These are phyloP conservation scores for Pseudogymnoascus sp. DNA, from an alignment of 2,329 filamentous ascomycete genomes.

Conservation along the genomic window DNA sequence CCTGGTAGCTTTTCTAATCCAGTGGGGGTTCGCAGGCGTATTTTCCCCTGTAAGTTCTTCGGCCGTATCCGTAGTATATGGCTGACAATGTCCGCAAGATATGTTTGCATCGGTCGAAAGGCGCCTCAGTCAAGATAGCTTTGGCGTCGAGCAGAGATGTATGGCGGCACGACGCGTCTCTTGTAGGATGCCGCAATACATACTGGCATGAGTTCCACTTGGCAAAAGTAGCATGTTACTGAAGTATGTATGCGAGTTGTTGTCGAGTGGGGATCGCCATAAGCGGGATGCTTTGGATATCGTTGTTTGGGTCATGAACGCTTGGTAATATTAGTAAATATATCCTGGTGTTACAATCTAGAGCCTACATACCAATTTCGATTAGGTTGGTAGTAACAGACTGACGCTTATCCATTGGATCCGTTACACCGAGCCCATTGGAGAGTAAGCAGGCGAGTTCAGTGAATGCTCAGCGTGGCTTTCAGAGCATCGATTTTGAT, in stretches of 20 bases:
- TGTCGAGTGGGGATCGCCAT: background rate
- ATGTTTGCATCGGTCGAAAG: constrained; percentile 57
- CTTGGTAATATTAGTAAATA: constrained; percentile 7
- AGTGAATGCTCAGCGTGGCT: background rate
- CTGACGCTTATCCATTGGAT: constrained; percentile 82
- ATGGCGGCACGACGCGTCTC: background rate
- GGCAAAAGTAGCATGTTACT: background rate
- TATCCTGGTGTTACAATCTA: background rate
- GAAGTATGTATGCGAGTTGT: background rate
- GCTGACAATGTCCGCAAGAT: constrained; percentile 33
- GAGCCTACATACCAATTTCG: background rate
- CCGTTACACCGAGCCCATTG: constrained; percentile 86
- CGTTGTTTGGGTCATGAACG: background rate
- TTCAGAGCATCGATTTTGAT: background rate
- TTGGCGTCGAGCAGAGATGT: background rate
- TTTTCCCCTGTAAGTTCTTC: constrained; percentile 49
- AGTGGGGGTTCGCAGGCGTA: constrained; percentile 38
- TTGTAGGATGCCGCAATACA: background rate
- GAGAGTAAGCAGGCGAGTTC: constrained; percentile 49
- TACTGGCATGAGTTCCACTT: background rate
- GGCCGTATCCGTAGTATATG: constrained; percentile 13
- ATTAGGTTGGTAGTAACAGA: background rate
- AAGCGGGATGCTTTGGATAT: constrained; percentile 2
- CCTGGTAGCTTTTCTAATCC: background rate
- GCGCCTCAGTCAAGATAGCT: constrained; percentile 29